Percentiles rank a stretch among this genome's conserved stretches.
These are phyloP conservation scores for Dictyostelium capitatum DNA, from an alignment of 78 protist genomes.

Conservation along the genomic window DNA sequence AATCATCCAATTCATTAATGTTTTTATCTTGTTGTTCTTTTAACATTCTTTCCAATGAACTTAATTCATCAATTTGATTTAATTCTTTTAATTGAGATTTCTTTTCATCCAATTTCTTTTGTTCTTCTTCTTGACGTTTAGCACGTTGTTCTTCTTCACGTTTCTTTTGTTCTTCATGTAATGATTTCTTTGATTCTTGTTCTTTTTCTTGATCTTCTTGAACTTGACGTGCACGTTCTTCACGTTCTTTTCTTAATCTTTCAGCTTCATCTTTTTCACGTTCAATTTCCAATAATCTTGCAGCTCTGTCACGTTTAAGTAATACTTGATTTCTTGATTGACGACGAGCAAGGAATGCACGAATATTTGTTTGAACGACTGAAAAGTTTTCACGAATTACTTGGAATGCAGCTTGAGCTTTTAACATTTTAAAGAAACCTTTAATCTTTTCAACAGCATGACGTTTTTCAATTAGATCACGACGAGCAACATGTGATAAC, in stretches of 20 bases:
- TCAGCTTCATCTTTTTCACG: constrained; percentile 52
- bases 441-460: constrained; percentile 53
- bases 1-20: constrained; percentile 45
- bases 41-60: constrained; percentile 54
- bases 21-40: constrained; percentile 60
- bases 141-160: constrained; percentile 31
- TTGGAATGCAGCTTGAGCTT: constrained; percentile 23
- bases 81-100: constrained; percentile 49
- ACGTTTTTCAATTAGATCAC: constrained; percentile 23
- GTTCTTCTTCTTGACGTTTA: constrained; percentile 27
- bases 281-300: constrained; percentile 51
- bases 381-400: neutral
- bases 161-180: constrained; percentile 39
- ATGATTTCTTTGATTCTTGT: neutral
- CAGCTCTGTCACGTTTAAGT: constrained; percentile 23
- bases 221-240: constrained; percentile 55
- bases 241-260: constrained; percentile 31
- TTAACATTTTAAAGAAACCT: constrained; percentile 55
- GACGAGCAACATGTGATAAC: neutral
- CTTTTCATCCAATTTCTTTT: constrained; percentile 46
- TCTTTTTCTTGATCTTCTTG: constrained; percentile 37
- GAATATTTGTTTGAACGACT: neutral
- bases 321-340: neutral
- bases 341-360: constrained; percentile 54
- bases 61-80: constrained; percentile 63